Evolutionary conservation across 2,329 filamentous ascomycete species (phyloP).

Genomic region (Polytolypa hystricis): DNA sequence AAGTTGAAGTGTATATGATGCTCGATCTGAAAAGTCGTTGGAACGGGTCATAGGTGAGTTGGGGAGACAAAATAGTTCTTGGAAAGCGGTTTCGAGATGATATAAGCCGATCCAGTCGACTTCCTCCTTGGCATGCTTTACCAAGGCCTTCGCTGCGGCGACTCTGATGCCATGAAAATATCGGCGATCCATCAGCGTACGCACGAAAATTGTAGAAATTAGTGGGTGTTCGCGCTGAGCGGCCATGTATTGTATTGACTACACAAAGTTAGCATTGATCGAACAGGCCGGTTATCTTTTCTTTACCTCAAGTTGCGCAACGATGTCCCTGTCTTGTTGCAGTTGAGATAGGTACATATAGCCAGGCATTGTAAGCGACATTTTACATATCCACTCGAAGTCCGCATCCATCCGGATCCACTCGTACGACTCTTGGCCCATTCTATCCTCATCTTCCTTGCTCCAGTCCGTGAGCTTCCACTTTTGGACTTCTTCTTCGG

Average conservation of each 20-base stretch:
- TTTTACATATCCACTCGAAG: slow-evolving; percentile 92
- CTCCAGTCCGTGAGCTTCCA: slow-evolving; percentile 89
- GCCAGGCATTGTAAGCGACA: slow-evolving; percentile 70
- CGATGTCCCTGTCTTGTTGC: slow-evolving; percentile 92
- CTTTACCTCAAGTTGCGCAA: slow-evolving; percentile 59
- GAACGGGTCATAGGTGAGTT: slow-evolving; percentile 68
- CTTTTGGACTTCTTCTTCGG: slow-evolving; percentile 64
- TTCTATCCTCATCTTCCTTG: slow-evolving; percentile 73
- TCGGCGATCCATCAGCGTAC: slow-evolving; percentile 79
- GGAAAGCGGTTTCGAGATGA: slow-evolving; percentile 77
- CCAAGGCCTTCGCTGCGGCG: slow-evolving; percentile 69
- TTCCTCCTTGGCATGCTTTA: slow-evolving; percentile 61
- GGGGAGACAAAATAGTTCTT: slow-evolving; percentile 75
- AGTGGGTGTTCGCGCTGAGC: slow-evolving; percentile 60
- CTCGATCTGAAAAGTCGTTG: slow-evolving; percentile 85
- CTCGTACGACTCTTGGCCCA: slow-evolving; percentile 94
- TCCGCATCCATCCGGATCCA: slow-evolving; percentile 98
- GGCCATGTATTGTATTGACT: slow-evolving; percentile 64
- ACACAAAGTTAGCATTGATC: slow-evolving; percentile 12
- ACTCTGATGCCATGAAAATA: slow-evolving; percentile 91
- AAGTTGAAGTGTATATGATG: slow-evolving; percentile 72
- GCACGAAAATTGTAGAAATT: slow-evolving; percentile 76
- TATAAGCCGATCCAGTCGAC: slow-evolving; percentile 66
- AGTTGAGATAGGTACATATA: slow-evolving; percentile 98
- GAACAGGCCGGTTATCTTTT: not conserved